A percentile compares a stretch with the other conserved stretches of the same genome.
These are phyloP conservation scores for Fusarium protoensiforme DNA, from an alignment of 2,329 filamentous ascomycete genomes.

Conservation along the genomic window DNA sequence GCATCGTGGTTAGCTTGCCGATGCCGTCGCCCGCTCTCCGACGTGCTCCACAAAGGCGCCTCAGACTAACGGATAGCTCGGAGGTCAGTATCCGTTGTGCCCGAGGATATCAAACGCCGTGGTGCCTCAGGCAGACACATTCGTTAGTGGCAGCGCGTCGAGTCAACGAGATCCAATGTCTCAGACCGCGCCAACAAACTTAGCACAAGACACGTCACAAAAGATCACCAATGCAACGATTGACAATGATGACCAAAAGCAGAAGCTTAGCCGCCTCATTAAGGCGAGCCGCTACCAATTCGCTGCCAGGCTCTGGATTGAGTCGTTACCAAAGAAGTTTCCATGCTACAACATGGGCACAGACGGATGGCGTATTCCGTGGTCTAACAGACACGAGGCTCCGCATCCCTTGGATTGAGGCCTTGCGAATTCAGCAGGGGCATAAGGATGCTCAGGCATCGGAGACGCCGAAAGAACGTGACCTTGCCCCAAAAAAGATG, in stretches of 20 bases:
- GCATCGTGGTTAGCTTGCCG: neutral
- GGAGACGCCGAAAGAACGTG: constrained; percentile 36
- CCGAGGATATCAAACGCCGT: neutral
- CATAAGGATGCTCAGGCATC: constrained; percentile 15
- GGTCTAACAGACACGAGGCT: constrained; percentile 41
- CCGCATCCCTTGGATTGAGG: constrained; percentile 45
- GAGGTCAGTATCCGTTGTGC: neutral
- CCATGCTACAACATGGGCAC: constrained; percentile 25
- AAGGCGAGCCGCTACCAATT: neutral
- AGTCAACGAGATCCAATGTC: neutral
- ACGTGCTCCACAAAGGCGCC: neutral
- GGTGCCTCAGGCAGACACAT: neutral
- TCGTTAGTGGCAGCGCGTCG: neutral
- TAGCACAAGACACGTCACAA: constrained; percentile 13
- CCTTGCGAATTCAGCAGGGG: constrained; percentile 36
- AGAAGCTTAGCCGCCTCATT: constrained; percentile 11
- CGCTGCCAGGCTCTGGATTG: neutral
- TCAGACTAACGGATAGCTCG: neutral
- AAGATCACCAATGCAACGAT: neutral
- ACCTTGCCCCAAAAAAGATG: constrained; percentile 44
- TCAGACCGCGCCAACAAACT: neutral
- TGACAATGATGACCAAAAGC: constrained; percentile 19
- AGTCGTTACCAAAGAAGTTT: constrained; percentile 7
- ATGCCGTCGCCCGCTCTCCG: neutral
- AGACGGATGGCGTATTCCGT: constrained; percentile 45